phyloP scores from a whole-genome alignment of 2,329 filamentous ascomycete species.

The Penicillium aurantiogriseum region DNA sequence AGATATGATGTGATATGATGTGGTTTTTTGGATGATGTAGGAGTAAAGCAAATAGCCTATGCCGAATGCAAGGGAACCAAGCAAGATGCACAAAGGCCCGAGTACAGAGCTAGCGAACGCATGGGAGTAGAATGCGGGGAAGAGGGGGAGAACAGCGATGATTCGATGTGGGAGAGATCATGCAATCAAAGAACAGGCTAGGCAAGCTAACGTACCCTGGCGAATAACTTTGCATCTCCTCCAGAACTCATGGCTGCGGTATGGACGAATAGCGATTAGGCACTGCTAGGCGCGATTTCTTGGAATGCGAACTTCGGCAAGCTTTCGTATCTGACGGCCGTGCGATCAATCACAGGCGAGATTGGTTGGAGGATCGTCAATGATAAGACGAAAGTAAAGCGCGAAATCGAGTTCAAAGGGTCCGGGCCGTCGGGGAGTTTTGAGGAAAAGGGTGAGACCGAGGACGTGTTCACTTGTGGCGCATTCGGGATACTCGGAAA shows the following conservation, averaged over 20 bases:
- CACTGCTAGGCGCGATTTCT: background rate
- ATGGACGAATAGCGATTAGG: conserved; percentile 16
- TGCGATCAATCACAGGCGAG: conserved; percentile 23
- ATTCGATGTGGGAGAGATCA: background rate
- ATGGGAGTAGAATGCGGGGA: conserved; percentile 20
- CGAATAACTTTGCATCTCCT: conserved; percentile 99
- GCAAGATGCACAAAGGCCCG: conserved; percentile 5
- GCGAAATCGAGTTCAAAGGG: conserved; percentile 2
- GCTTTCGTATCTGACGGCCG: conserved; percentile 5
- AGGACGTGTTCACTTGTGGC: conserved; percentile 12
- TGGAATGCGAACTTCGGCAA: conserved; percentile 9
- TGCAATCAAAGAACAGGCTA: conserved; percentile 23
- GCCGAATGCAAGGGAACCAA: conserved; percentile 1
- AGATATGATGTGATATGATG: background rate
- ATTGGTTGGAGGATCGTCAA: conserved; percentile 7
- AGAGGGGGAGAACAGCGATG: conserved; percentile 8
- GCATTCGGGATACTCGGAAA: conserved; percentile 17
- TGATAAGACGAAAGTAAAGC: background rate
- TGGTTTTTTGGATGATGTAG: background rate
- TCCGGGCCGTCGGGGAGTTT: conserved; percentile 3
- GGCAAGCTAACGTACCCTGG: conserved; percentile 68
- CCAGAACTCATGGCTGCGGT: conserved; percentile 60
- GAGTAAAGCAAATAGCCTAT: conserved; percentile 4
- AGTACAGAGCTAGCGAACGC: conserved; percentile 1
- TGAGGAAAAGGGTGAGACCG: conserved; percentile 18